These are phyloP conservation scores for Phoenix dactylifera DNA, from an alignment of 176 grass and related monocot species.

Conservation along the genomic window DNA sequence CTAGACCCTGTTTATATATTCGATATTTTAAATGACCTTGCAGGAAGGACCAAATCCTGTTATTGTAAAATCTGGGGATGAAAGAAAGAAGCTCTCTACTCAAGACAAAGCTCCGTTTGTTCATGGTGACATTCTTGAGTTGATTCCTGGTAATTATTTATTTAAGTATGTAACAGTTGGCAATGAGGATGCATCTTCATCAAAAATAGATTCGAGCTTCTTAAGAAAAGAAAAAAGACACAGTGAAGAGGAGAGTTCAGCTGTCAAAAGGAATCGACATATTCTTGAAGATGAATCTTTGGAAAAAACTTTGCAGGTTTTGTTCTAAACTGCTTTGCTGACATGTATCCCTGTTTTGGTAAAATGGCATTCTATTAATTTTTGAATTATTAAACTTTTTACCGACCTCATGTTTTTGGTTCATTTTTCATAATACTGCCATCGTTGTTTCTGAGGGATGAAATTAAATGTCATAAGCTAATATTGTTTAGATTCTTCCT, in stretches of 20 bases:
- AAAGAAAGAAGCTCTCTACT: conserved; percentile 56
- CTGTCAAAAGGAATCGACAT: conserved; percentile 50
- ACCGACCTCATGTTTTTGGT: too few relatives aligned
- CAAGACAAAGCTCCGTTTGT: conserved; percentile 45
- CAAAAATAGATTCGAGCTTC: conserved; percentile 11
- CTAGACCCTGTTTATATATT: not conserved
- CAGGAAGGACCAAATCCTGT: conserved; percentile 91
- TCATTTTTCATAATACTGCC: too few relatives aligned
- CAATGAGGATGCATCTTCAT: conserved; percentile 20
- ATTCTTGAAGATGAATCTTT: conserved; percentile 58
- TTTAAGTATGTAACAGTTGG: conserved; percentile 38
- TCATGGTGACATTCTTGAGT: conserved; percentile 67
- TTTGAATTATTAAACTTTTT: too few relatives aligned
- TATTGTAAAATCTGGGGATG: conserved; percentile 40
- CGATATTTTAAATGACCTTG: conserved; percentile 3
- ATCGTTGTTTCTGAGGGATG: too few relatives aligned
- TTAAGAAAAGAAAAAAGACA: conserved; percentile 64
- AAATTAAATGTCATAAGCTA: too few relatives aligned
- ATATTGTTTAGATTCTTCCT: too few relatives aligned
- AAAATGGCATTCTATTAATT: not conserved
- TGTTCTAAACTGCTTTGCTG: not conserved
- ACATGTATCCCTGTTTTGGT: not conserved
- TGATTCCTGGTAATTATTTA: conserved; percentile 70
- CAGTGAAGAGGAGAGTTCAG: conserved; percentile 21
- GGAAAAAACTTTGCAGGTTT: conserved; percentile 56